Evolutionary conservation across 352 stramenopile species (phyloP).

Genomic region (Globisporangium perplexum): DNA sequence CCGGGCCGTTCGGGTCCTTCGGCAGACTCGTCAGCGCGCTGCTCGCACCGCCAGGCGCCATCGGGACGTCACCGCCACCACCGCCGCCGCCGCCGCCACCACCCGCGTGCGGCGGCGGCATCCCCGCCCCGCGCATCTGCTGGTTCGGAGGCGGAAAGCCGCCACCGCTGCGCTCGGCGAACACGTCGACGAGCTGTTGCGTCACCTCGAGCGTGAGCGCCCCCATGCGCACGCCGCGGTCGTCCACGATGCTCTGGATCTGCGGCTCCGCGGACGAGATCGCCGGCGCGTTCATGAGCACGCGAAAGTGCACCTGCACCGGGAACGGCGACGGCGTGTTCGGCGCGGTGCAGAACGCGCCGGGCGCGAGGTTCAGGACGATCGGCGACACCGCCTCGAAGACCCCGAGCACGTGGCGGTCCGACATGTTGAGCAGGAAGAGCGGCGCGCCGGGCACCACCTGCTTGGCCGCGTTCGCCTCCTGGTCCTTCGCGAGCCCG

Average conservation of each 20-base stretch:
- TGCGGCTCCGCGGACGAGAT: constrained; percentile 61
- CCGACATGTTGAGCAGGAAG: constrained; percentile 83
- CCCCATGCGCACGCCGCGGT: constrained; percentile 49
- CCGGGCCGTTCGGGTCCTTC: constrained; percentile 18
- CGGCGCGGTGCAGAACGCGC: constrained; percentile 56
- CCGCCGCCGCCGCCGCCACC: neutral
- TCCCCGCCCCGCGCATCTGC: constrained; percentile 2
- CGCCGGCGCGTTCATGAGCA: constrained; percentile 67
- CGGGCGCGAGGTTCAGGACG: constrained; percentile 73
- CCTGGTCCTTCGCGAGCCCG: constrained; percentile 67
- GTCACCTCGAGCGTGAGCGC: constrained; percentile 58
- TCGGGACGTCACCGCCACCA: neutral
- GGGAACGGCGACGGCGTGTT: constrained; percentile 60
- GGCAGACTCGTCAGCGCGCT: neutral
- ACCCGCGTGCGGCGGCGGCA: constrained; percentile 19
- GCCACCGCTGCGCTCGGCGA: constrained; percentile 53
- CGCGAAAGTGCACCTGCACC: constrained; percentile 66
- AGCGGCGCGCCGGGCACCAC: constrained; percentile 73
- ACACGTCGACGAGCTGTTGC: constrained; percentile 67
- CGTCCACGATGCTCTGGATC: constrained; percentile 65
- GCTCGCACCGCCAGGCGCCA: neutral
- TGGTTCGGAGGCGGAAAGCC: constrained; percentile 35
- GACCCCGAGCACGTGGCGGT: constrained; percentile 77
- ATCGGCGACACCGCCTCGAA: constrained; percentile 79
- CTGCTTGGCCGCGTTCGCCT: constrained; percentile 50